Base-by-base conservation (phyloP, 1,284 basidiomycete species). In the Ustilago hordei region DNA sequence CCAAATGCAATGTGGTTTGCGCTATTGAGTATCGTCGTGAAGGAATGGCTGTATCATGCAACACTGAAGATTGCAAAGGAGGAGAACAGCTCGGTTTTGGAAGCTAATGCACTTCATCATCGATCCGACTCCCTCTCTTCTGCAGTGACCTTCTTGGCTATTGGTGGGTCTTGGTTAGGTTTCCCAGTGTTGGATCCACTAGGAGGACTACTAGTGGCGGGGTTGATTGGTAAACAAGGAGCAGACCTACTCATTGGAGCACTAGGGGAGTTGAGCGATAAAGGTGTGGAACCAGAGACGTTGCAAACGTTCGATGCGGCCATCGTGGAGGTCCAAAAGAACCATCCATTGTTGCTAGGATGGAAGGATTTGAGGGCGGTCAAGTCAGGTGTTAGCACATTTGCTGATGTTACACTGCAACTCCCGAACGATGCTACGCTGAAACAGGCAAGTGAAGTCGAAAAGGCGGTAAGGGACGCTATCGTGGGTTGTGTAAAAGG, bases 1-100 rank as follows among this genome's bases (percentile, higher is more conserved):
- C 93, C 94, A 17, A 95, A 98, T 82, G 96, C 97, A 19, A 95
- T 95, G 55, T 98, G 95, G 94, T 96, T 98, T 81, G 96, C 96
- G 1, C 90, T 91, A 0, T 86, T 91, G 38, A 92, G 92, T 72
- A 91, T 98, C 2, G 67, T 93, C 1, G 87, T 91, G 73, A 99
- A 99, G 85, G 97, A 99, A 87, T 97, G 92, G 92, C 87, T 99
- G 32, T 98, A 95, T 87, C 74, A 61, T 12, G 75, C 80, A 9
- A 86, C 85, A 23, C 73, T 85, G 55, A 91, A 90, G 70, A 95
- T 98, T 34, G 96, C 96, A 7, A 91, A 93, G 71, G 90, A 94
- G 81, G 95, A 98, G 86, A 91, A 92, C 81, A 94, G 92, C 83
- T 93, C 93, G 2, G 96, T 99, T 0, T 88, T 99, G 52, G 89